phyloP scores from a whole-genome alignment of 139 green algal genomes.

The Chlorella sp. region DNA sequence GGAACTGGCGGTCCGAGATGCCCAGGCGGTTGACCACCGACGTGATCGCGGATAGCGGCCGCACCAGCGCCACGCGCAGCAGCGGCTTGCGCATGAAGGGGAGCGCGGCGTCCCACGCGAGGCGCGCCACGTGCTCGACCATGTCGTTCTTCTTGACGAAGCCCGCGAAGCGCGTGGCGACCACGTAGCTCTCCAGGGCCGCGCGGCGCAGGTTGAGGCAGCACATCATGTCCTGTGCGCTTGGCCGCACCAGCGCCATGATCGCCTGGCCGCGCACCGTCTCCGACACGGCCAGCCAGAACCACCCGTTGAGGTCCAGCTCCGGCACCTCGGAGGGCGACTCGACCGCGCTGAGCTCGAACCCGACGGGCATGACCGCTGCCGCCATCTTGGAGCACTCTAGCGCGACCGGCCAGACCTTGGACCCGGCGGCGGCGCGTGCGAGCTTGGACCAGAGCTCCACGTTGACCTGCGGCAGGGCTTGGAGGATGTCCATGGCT shows the following conservation, averaged over 20 bases:
- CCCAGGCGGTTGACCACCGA: constrained; percentile 26
- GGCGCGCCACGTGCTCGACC: constrained; percentile 10
- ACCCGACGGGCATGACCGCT: constrained; percentile 15
- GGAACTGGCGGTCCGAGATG: constrained; percentile 31
- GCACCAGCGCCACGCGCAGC: constrained; percentile 20
- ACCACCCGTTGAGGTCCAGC: constrained; percentile 36
- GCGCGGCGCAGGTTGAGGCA: constrained; percentile 21
- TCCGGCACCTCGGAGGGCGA: constrained; percentile 29
- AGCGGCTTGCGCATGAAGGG: constrained; percentile 33
- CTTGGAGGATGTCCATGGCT: constrained; percentile 3
- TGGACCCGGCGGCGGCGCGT: constrained; percentile 22
- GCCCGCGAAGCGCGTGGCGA: constrained; percentile 23
- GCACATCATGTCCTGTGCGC: constrained; percentile 14
- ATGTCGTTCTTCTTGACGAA: constrained; percentile 31
- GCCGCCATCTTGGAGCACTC: constrained; percentile 27
- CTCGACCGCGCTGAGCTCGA: constrained; percentile 14
- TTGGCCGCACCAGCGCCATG: constrained; percentile 16
- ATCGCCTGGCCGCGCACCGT: constrained; percentile 21
- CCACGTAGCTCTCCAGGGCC: constrained; percentile 27
- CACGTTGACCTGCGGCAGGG: constrained; percentile 31
- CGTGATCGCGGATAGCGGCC: constrained; percentile 13
- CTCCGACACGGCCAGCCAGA: constrained; percentile 45
- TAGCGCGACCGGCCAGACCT: constrained; percentile 22
- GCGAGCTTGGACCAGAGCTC: constrained; percentile 50
- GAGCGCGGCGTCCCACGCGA: constrained; percentile 32